phyloP scores from a whole-genome alignment of 2,329 filamentous ascomycete species.

The Exophiala viscosa region DNA sequence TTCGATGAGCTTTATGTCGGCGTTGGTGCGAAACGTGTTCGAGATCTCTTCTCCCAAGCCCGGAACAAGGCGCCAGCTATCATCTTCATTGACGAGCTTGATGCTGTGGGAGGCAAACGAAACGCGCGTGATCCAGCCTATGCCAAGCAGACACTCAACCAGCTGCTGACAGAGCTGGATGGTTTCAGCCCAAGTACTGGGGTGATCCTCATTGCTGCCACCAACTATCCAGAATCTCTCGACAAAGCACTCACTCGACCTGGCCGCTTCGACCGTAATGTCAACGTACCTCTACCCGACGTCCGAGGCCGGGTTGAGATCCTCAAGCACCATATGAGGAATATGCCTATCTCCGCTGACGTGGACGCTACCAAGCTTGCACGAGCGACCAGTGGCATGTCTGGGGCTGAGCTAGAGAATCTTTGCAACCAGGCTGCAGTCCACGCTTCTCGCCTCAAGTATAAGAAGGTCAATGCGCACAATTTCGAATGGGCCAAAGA shows the following conservation, averaged over 20 bases:
- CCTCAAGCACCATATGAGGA: conserved; percentile 87
- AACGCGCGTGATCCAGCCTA: conserved; percentile 92
- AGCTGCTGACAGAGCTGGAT: conserved; percentile 92
- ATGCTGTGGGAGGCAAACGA: conserved; percentile 90
- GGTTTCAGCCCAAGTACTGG: conserved; percentile 93
- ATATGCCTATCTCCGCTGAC: conserved; percentile 74
- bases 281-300: conserved; percentile 83
- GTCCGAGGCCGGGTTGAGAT: conserved; percentile 91
- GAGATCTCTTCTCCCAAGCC: conserved; percentile 82
- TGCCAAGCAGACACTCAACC: conserved; percentile 95
- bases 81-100: conserved; percentile 91
- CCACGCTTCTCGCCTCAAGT: conserved; percentile 84
- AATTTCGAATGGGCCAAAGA: conserved; percentile 98
- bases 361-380: conserved; percentile 83
- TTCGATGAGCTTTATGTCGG: conserved; percentile 99
- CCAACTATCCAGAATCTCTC: conserved; percentile 89
- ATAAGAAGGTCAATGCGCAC: conserved; percentile 66
- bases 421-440: conserved; percentile 95
- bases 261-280: conserved; percentile 91
- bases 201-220: conserved; percentile 93
- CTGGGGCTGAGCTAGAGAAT: conserved; percentile 93
- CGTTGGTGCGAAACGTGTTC: conserved; percentile 92
- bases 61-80: conserved; percentile 85
- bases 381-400: conserved; percentile 83
- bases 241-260: conserved; percentile 93